Evolutionary conservation across 805 yeast species (phyloP).

Genomic region (Ogataea thermomethanolica): DNA sequence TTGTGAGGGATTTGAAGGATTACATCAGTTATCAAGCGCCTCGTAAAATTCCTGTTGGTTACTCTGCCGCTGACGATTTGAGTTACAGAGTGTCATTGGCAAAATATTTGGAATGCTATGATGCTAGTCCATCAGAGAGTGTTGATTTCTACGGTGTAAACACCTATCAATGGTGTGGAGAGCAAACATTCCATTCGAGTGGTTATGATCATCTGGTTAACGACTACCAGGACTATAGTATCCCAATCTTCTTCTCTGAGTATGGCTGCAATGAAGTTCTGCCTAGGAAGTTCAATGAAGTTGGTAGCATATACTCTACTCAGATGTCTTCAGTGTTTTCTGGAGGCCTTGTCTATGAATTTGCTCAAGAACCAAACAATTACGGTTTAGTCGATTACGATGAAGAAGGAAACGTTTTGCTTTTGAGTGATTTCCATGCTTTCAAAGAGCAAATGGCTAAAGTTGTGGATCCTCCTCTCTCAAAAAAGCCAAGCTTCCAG

Average conservation of each 20-base stretch:
- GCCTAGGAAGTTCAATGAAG: conserved; percentile 80
- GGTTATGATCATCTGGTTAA: conserved; percentile 68
- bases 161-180: conserved; percentile 85
- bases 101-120: conserved; percentile 73
- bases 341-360: conserved; percentile 85
- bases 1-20: conserved; percentile 75
- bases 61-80: conserved; percentile 94
- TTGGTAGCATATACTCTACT: conserved; percentile 60
- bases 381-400: conserved; percentile 66
- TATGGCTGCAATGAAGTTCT: conserved; percentile 83
- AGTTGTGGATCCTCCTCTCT: conserved; percentile 27
- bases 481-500: conserved; percentile 21
- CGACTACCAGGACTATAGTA: conserved; percentile 63
- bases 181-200: conserved; percentile 74
- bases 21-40: conserved; percentile 58
- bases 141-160: conserved; percentile 83
- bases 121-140: conserved; percentile 45
- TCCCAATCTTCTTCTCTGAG: conserved; percentile 87
- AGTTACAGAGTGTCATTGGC: conserved; percentile 72
- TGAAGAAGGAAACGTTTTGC: conserved; percentile 39
- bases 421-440: conserved; percentile 42
- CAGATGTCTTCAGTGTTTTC: conserved; percentile 75
- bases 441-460: conserved; percentile 43
- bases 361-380: conserved; percentile 71
- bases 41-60: conserved; percentile 83